Evolutionary conservation across 2,329 filamentous ascomycete genomes (phyloP).

Genomic region (Nigrograna mackinnonii): DNA sequence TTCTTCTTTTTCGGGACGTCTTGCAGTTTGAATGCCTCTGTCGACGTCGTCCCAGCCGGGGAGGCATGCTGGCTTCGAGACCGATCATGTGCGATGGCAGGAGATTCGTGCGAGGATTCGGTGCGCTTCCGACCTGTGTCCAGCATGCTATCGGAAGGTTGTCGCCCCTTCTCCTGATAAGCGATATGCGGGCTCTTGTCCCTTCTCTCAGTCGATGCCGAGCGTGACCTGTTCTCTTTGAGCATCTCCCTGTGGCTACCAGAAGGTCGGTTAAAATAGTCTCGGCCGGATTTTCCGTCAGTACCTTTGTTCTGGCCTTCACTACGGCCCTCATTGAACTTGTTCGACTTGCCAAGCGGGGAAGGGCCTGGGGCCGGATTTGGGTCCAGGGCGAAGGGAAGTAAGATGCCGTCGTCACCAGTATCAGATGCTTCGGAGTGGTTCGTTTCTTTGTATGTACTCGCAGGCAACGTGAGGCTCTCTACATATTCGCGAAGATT

Average conservation of each 20-base stretch:
- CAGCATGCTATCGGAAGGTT: slow-evolving; percentile 64
- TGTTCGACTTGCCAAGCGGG: slow-evolving; percentile 36
- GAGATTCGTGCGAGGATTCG: slow-evolving; percentile 33
- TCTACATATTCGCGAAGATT: slow-evolving; percentile 42
- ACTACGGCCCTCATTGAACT: slow-evolving; percentile 26
- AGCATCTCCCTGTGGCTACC: slow-evolving; percentile 43
- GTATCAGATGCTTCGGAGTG: slow-evolving; percentile 68
- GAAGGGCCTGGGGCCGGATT: slow-evolving; percentile 48
- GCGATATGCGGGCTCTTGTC: slow-evolving; percentile 81
- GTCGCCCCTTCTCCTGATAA: slow-evolving; percentile 81
- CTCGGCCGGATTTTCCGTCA: slow-evolving; percentile 36
- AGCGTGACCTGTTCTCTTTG: slow-evolving; percentile 48
- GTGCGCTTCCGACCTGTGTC: slow-evolving; percentile 55
- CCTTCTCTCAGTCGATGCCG: slow-evolving; percentile 49
- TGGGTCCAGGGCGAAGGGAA: slow-evolving; percentile 57
- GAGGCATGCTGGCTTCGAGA: slow-evolving; percentile 40
- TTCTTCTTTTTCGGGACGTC: slow-evolving; percentile 73
- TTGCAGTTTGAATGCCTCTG: slow-evolving; percentile 70
- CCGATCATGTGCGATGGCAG: slow-evolving; percentile 53
- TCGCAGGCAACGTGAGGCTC: slow-evolving; percentile 71
- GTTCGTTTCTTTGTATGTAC: slow-evolving; percentile 76
- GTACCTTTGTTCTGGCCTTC: slow-evolving; percentile 19
- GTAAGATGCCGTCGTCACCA: slow-evolving; percentile 55
- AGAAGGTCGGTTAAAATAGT: slow-evolving; percentile 48
- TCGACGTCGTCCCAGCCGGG: slow-evolving; percentile 31